Evolutionary conservation across 2,329 filamentous ascomycete genomes (phyloP).

Genomic region (Claviceps humidiphila): DNA sequence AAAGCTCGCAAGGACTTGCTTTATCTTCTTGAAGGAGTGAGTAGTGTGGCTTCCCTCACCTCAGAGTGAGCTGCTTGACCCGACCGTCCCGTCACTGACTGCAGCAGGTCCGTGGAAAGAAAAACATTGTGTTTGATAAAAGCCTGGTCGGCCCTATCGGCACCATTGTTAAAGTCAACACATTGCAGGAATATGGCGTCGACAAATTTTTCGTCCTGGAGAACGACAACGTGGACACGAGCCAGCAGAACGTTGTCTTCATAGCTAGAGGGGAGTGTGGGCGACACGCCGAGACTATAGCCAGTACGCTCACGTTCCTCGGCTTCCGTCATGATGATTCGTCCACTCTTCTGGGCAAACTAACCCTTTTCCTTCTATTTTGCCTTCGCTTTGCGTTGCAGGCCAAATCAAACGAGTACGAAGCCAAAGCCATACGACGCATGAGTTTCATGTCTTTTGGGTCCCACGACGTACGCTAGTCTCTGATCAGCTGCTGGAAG

Average conservation of each 20-base stretch:
- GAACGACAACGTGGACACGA: conserved; percentile 88
- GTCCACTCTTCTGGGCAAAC: not conserved
- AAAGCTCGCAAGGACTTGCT: conserved; percentile 82
- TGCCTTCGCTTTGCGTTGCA: conserved; percentile 22
- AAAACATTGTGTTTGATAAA: conserved; percentile 90
- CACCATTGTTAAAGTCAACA: conserved; percentile 87
- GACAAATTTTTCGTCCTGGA: conserved; percentile 96
- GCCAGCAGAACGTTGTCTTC: conserved; percentile 90
- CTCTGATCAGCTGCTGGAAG: conserved; percentile 82
- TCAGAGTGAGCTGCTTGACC: not conserved
- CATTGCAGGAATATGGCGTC: conserved; percentile 91
- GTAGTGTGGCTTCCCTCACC: conserved; percentile 27
- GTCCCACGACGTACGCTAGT: conserved; percentile 84
- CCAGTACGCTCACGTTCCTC: conserved; percentile 48
- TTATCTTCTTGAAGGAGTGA: conserved; percentile 85
- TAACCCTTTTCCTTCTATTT: conserved; percentile 1
- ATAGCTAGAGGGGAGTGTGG: conserved; percentile 82
- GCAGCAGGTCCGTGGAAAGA: conserved; percentile 85
- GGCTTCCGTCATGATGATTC: not conserved
- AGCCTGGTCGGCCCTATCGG: conserved; percentile 81
- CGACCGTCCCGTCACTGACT: conserved; percentile 9
- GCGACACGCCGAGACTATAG: conserved; percentile 70
- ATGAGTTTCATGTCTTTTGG: conserved; percentile 97
- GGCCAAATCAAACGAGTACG: conserved; percentile 86
- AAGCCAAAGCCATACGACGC: conserved; percentile 73